Evolutionary conservation across 306 rosid genomes (phyloP).

Genomic region (Medicago truncatula): MtrunA17r5.0-ANR NC_053048.1:8335501-8336000

Average conservation of each 20-base stretch:
- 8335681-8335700: slow-evolving; percentile 63
- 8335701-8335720: slow-evolving; percentile 67
- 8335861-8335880: slow-evolving; percentile 60
- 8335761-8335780: slow-evolving; percentile 53
- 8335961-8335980: slow-evolving; percentile 66
- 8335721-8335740: slow-evolving; percentile 72
- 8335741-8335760: slow-evolving; percentile 71
- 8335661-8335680: slow-evolving; percentile 68
- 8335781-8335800: slow-evolving; percentile 62
- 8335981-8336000: slow-evolving; percentile 51
- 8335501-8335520: slow-evolving; percentile 74
- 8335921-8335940: slow-evolving; percentile 81
- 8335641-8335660: slow-evolving; percentile 64
- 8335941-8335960: slow-evolving; percentile 68
- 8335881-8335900: slow-evolving; percentile 70
- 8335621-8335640: slow-evolving; percentile 73
- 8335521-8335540: slow-evolving; percentile 75
- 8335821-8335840: slow-evolving; percentile 74
- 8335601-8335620: slow-evolving; percentile 57
- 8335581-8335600: slow-evolving; percentile 40
- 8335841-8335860: slow-evolving; percentile 67
- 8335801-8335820: slow-evolving; percentile 58
- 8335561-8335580: slow-evolving; percentile 57
- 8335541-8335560: slow-evolving; percentile 80
- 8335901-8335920: slow-evolving; percentile 65